Evolutionary conservation across 2,329 filamentous ascomycete genomes (phyloP).

Genomic region (Diaporthe caulivora): DNA sequence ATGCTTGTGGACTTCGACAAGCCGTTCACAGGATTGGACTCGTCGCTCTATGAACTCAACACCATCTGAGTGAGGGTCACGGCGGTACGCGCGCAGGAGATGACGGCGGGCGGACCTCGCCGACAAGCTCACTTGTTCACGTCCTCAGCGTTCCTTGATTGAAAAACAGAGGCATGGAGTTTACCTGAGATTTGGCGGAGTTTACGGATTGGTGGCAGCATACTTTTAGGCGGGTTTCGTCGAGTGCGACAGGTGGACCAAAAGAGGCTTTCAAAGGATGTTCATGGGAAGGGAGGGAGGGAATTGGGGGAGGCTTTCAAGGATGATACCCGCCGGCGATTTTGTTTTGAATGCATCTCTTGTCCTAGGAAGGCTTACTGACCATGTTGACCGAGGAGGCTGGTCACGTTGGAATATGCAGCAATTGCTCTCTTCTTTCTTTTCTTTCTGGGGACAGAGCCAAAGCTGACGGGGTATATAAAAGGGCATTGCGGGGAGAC

Average conservation of each 20-base stretch:
- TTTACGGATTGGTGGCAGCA: conserved; percentile 23
- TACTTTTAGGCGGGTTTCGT: conserved; percentile 3
- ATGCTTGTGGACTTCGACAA: conserved; percentile 60
- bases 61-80: neutral
- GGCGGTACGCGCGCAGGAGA: neutral
- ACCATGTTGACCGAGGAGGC: neutral
- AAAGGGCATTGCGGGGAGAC: conserved; percentile 9
- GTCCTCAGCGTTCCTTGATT: conserved; percentile 14
- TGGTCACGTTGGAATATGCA: conserved; percentile 13
- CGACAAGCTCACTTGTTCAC: neutral
- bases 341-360: conserved; percentile 33
- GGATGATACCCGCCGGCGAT: conserved; percentile 40
- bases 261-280: conserved; percentile 32
- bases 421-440: neutral
- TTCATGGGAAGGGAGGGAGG: conserved; percentile 10
- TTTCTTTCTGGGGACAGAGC: neutral
- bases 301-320: conserved; percentile 27
- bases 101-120: neutral
- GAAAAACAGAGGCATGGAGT: conserved; percentile 17
- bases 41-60: conserved; percentile 57
- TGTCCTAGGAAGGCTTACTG: conserved; percentile 1
- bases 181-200: conserved; percentile 31
- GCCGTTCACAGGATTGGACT: conserved; percentile 63
- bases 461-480: conserved; percentile 12
- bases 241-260: conserved; percentile 33